Evolutionary conservation across 129 eudicot genomes (phyloP), one percentile per base, ranked within the genome.

Genomic region (Flaveria brownii): DNA sequence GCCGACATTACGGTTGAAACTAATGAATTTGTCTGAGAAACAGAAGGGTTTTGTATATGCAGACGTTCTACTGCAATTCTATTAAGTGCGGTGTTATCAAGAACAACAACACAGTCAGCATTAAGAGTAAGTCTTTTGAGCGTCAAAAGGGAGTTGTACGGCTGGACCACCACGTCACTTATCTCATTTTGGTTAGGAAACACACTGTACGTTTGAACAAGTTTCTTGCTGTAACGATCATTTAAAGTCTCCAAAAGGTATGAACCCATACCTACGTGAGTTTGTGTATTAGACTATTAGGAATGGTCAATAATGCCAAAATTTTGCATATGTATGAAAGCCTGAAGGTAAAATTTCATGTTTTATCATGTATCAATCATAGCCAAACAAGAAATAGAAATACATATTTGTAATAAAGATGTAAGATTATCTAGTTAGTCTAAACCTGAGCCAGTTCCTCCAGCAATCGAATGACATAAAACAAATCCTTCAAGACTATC

Each of bases 1-100:
- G 99, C 97, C n/a, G 99, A 91, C 99, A 95, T 95, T 56, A 95
- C 97, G 60, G 97, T 95, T 43, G 99, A 95, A 63, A 95, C 99
- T 75, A 91, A 73, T 59, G 97, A 91, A 75, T 91, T 95, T 70
- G 97, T 95, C 62, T 56, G 62, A 56, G 62, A 56, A 56, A 56
- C 62, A 9, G 62, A 56, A 18, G 62, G 62, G 20, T 56, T 56
- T 68, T 87, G 45, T 62, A 95, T 90, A 86, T 95, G 97, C 66
- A 91, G 86, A 54, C 99, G 87, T 80, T 95, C 99, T 67, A 87
- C 96, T 2, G 97, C 97, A 71, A 95, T 95, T 77, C 97, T 89
- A 81, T 95, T 91, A 36, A 95, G 90, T 57, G 99, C 96, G 56
- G 99, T 95, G 82, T 95, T 95, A 77, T 95, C 99, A 78, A 95